Evolutionary conservation across 139 green algal genomes (phyloP), one percentile per base, ranked within the genome.

Genomic region (Chloropicon primus): DNA sequence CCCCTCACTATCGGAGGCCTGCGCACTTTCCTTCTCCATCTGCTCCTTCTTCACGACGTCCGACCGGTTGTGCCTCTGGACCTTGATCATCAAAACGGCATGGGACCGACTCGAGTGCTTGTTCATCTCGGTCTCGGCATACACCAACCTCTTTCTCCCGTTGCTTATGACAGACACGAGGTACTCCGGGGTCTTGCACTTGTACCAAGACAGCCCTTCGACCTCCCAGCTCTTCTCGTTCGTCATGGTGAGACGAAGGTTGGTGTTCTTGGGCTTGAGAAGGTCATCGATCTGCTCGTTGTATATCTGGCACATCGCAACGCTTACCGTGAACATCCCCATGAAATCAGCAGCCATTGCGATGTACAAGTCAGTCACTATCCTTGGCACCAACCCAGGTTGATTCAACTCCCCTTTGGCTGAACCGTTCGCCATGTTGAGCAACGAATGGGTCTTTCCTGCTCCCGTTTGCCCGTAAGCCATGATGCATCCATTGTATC

Each of bases 51-150:
- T 25, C 22, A 21, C 27, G 17, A 71, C 76, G 54, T 71, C n/a
- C 22, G 53, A 24, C 53, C 76, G 2, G 24, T 80, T 80, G 21
- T 24, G 28, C 27, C 73, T 26, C 24, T 53, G 71, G 10, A 85
- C 81, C 23, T 26, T 25, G 53, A 87, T 84, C 62, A 82, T 54
- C 2, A 86, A 71, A 1, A 86, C 78, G 26, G 78, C 77, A 24
- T 86, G 82, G 10, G 80, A 86, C 23, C 82, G 72, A 1, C 75
- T 84, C 76, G 81, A 86, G 26, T 54, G 25, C 1, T 86, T 76
- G 77, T 86, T 86, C 53, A 85, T 85, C 28, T 28, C 24, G 24
- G 82, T 85, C 80, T 85, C 80, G 2, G 81, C 81, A 71, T 85
- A 85, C 17, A 78, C 27, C 27, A 85, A 22, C 5, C 26, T 26